Base-by-base conservation (phyloP, 1,139 yeast species). In the Lodderomyces pseudojiufengensis region DNA sequence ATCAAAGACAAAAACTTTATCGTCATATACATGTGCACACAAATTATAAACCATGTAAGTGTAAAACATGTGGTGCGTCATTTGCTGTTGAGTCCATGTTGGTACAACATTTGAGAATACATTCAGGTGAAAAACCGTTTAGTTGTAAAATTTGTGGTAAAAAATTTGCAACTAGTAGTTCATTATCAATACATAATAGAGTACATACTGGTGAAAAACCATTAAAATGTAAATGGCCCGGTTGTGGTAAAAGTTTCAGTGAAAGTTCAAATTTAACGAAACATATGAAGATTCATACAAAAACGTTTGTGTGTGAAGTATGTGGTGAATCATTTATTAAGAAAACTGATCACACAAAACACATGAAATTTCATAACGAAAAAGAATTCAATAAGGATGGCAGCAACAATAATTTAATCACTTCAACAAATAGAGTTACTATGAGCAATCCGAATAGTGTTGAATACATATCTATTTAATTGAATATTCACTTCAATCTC, bases 1-100 rank as follows among this genome's bases (percentile, higher is more conserved):
- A 75, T 12, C 97, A 92, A 54, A 70, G 94, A 27, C 98, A 92
- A 50, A 92, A 92, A 57, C 65, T 88, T 12, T 61, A 84, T 20
- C 75, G 98, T 32, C 98, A 92, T 59, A 63, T 92, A 32, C 94
- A 84, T 54, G 81, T 84, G 3, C 98, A 92, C 57, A 86, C 97
- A 1, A 80, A 83, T 43, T 78, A 82, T 57, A 82, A 80, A 52
- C 95, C 95, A 0, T 84, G 75, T 54, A 60, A 63, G 43, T 88
- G 97, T 59, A 57, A 68, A 3, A 57, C 73, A 1, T 88, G 97
- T 56, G 78, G 77, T 7, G 77, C 81, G 40, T 56, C 68, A 13
- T 88, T 90, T 61, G 84, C 86, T 8, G 82, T 80, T 16, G 81
- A 78, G 30, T 56, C 77, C 18, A 78, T 80, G 70, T 63, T 84